Evolutionary conservation across 164 flowering plant genomes (phyloP), one percentile per base, ranked within the genome.

Genomic region (Piper longum): DNA sequence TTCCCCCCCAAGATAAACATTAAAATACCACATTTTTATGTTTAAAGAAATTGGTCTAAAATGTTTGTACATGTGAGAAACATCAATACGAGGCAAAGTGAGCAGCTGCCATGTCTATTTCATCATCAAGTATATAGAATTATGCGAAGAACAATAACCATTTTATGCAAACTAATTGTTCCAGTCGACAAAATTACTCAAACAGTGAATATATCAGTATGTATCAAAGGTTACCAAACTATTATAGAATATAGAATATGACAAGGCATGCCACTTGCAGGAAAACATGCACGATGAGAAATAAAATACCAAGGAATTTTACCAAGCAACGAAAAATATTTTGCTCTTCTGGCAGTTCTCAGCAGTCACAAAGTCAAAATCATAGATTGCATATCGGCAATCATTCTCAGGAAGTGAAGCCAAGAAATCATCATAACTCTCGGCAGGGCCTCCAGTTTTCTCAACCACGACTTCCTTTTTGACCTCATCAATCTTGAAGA

Each of bases 291-390:
- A 48, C 9, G 52, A 48, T 26, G 52, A 48, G 3, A 48, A 14
- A 48, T 8, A 14, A 48, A 48, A 48, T 48, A 26, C 36, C 36
- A 26, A 26, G 52, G 11, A 74, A 67, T 62, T 85, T 73, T 39
- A 88, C 96, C 92, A 88, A 59, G 96, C 84, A 65, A 88, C 80
- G 81, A 88, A 88, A 74, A 86, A 88, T 16, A 88, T 86, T 76
- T 88, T 86, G 96, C 91, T 89, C 79, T 86, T 85, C 69, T 83
- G 96, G 66, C 96, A 89, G 68, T 89, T 87, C 71, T 89, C 91
- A 36, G 86, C 70, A 59, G 91, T 89, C 67, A 89, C 93, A 62
- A 76, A 89, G 70, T 89, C 93, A 62, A 69, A 89, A 74, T 89
- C 96, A 76, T 79, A 89, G 11, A 89, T 81, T 3, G 93, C 96